Base-by-base conservation (phyloP, 2,329 filamentous ascomycete species). In the Pyrenophora tritici-repentis region DNA sequence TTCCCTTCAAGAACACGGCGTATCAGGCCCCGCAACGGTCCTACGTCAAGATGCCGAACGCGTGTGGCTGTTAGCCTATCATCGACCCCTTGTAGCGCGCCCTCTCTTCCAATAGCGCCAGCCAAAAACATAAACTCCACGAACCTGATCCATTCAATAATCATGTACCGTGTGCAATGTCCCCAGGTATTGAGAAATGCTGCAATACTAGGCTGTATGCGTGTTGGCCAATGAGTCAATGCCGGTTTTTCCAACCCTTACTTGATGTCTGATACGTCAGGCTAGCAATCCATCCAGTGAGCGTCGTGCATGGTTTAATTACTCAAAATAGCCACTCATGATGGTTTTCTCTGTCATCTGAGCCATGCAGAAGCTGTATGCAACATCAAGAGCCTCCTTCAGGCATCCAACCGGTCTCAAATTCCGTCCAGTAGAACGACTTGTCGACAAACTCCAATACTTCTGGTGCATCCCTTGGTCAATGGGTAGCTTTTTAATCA, bases 321-420 rank as follows among this genome's bases (percentile, higher is more conserved):
- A 39, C 36, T 20, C 16, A 12, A 44, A 39, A 26, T 29, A 44
- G 40, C 29, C 39, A 41, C 18, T 18, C 14, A 26, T n/a, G 6
- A 18, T 14, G 16, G 6, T 29, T 18, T 35, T 13, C 6, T 40
- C 3, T 32, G 20, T 12, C 20, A 7, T 36, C 22, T 31, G 36
- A 18, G 22, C 8, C 14, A 26, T 26, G 31, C 42, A 37, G 45
- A 38, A 39, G 18, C 40, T 33, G 49, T 44, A 45, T 41, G 53
- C 58, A 55, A 58, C 52, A 20, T 20, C 5, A 46, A 35, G 43
- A 22, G 29, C 24, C 20, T 42, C 20, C 40, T 33, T 39, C 20
- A 39, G 42, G 38, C 50, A 39, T 40, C 38, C 35, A 36, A 48
- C 45, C 48, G 42, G 35, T 37, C 42, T 32, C 33, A n/a, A 43